Evolutionary conservation across 2,329 filamentous ascomycete genomes (phyloP).

Genomic region (Penicillium palitans): DNA sequence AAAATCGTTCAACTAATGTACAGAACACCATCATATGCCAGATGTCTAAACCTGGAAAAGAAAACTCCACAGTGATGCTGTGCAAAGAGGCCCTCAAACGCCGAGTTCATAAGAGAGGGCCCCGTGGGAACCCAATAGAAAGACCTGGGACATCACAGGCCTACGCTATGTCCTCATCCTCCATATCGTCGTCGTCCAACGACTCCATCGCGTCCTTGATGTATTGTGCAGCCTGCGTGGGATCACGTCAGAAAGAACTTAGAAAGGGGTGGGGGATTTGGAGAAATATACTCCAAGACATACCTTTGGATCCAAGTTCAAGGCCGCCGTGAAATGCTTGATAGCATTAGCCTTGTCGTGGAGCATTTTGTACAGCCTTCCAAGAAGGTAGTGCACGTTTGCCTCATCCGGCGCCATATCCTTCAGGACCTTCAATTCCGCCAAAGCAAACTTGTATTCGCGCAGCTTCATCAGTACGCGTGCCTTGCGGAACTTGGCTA

Average conservation of each 20-base stretch:
- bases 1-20: slow-evolving; percentile 38
- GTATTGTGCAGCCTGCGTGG: slow-evolving; percentile 73
- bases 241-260: slow-evolving; percentile 11
- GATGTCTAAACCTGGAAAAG: slow-evolving; percentile 23
- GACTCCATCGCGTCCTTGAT: slow-evolving; percentile 97
- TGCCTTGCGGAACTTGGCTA: slow-evolving; percentile 91
- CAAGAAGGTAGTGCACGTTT: slow-evolving; percentile 92
- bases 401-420: slow-evolving; percentile 92
- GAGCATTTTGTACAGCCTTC: slow-evolving; percentile 61
- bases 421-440: slow-evolving; percentile 83
- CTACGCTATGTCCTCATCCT: slow-evolving; percentile 54
- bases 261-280: slow-evolving; percentile 6
- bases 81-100: slow-evolving; percentile 24
- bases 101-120: slow-evolving; percentile 18
- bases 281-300: slow-evolving; percentile 22
- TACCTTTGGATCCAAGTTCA: slow-evolving; percentile 97
- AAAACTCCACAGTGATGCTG: slow-evolving; percentile 28
- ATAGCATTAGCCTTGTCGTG: slow-evolving; percentile 71
- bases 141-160: slow-evolving; percentile 23
- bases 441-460: slow-evolving; percentile 68
- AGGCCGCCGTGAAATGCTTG: slow-evolving; percentile 87
- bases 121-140: slow-evolving; percentile 17
- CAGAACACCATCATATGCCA: slow-evolving; percentile 36
- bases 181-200: slow-evolving; percentile 70
- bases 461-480: slow-evolving; percentile 77